Base-by-base conservation (phyloP, 768 basidiomycete species). In the Neoboletus magnificus region DNA sequence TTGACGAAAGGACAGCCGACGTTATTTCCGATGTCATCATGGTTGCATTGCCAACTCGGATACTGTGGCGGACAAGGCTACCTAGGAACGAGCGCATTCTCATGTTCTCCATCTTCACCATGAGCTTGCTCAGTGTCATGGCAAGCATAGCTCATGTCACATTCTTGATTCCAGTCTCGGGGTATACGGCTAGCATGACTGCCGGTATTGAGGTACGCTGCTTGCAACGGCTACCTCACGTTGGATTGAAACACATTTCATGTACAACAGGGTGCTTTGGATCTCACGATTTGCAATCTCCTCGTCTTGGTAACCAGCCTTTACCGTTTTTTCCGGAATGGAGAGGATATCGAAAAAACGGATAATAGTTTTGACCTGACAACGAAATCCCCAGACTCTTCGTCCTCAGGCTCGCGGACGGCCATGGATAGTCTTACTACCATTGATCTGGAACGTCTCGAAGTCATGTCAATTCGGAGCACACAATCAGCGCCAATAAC, bases 261-360 rank as follows among this genome's bases (percentile, higher is more conserved):
- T 27, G 27, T 22, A 3, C 15, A 5, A 53, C 32, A 66, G 64
- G 56, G 59, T 52, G 54, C 52, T 5, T 20, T 66, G 12, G 46
- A 52, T 47, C 50, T 66, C 6, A 47, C 54, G 40, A 45, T 56
- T 18, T 61, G 65, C 43, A 49, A 65, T 18, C 52, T 58, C 48
- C 56, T 65, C 39, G 51, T 56, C 33, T 40, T 65, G 23, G 58
- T 64, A n/a, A 64, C 52, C 15, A 48, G 18, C 6, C 10, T 63
- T 43, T 52, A 58, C 36, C 56, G 52, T 27, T 41, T 48, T 40
- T 27, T 63, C 20, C 55, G 40, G 32, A 44, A 39, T 0, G 59
- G 43, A 18, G 59, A 48, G 12, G 53, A 53, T 16, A 36, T 55
- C 5, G 53, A 58, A 32, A 25, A 10, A 11, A 35, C 11, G 11